Conservation (phyloP, 1,284 basidiomycete species). For the Ceratobasidium sp. region DNA sequence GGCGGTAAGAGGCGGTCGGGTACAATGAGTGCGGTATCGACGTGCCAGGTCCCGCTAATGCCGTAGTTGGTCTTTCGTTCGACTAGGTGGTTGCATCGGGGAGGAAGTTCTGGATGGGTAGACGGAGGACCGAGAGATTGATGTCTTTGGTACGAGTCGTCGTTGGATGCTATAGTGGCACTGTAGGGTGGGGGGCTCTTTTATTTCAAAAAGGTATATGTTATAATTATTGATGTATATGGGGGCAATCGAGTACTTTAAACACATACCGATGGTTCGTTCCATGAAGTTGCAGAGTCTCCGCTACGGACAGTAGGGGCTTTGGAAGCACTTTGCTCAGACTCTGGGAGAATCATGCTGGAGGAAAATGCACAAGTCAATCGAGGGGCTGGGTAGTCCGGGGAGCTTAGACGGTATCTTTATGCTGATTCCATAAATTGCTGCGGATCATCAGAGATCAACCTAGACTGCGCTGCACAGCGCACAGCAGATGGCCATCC, state of each 20-base stretch:
- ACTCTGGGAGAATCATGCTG: constrained; percentile 25
- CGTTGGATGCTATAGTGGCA: background rate
- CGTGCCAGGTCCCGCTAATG: constrained; percentile 32
- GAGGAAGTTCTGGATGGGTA: constrained; percentile 5
- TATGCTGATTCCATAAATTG: background rate
- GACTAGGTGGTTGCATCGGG: constrained; percentile 26
- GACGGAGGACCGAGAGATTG: background rate
- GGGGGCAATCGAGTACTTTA: background rate
- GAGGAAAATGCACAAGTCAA: background rate
- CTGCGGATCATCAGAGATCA: constrained; percentile 24
- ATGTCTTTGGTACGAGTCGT: background rate
- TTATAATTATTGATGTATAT: background rate
- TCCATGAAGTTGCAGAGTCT: constrained; percentile 11
- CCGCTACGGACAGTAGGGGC: constrained; percentile 4
- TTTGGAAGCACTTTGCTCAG: constrained; percentile 18
- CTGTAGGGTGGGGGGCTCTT: constrained; percentile 38
- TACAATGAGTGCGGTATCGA: constrained; percentile 22
- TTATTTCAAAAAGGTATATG: background rate
- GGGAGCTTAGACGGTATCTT: background rate
- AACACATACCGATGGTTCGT: constrained; percentile 8
- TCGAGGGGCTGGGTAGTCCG: background rate
- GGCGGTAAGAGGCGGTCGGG: constrained; percentile 27
- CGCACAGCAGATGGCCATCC: constrained; percentile 14
- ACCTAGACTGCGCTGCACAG: constrained; percentile 35
- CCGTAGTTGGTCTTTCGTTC: constrained; percentile 17